These are phyloP conservation scores for Ceratobasidium sp. DNA, from an alignment of 1,284 basidiomycete species.

Conservation along the genomic window DNA sequence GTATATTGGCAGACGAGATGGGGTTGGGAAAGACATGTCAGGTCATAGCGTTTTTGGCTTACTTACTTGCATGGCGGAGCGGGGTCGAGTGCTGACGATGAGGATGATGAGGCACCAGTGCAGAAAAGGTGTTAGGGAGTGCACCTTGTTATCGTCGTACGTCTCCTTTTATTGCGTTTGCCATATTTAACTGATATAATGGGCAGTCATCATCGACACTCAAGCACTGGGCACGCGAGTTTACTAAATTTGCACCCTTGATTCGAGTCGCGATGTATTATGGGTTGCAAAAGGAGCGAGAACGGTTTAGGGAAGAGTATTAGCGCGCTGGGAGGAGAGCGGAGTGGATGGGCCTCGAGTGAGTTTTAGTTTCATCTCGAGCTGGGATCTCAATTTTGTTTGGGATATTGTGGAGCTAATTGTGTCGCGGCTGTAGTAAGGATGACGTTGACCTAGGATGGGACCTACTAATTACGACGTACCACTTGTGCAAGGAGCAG, in stretches of 20 bases:
- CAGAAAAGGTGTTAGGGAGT: conserved; percentile 81
- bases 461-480: conserved; percentile 97
- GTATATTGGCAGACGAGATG: conserved; percentile 99
- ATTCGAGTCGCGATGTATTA: conserved; percentile 95
- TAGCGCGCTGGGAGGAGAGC: conserved; percentile 54
- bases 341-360: conserved; percentile 30
- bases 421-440: conserved; percentile 66
- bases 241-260: conserved; percentile 88
- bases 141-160: conserved; percentile 95
- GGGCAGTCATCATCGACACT: conserved; percentile 83
- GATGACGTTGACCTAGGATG: conserved; percentile 71
- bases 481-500: conserved; percentile 93
- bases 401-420: neutral
- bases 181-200: conserved; percentile 14
- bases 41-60: conserved; percentile 96
- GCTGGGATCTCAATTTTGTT: neutral
- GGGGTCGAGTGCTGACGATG: neutral
- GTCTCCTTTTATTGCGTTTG: conserved; percentile 56
- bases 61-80: conserved; percentile 76
- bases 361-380: neutral
- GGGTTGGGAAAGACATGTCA: conserved; percentile 98
- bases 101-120: conserved; percentile 16
- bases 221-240: conserved; percentile 99
- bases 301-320: conserved; percentile 75
- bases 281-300: conserved; percentile 91